Percentiles rank a stretch among this genome's conserved stretches.
phyloP scores from a whole-genome alignment of 345 rosid species.

The Isatis tinctoria region DNA sequence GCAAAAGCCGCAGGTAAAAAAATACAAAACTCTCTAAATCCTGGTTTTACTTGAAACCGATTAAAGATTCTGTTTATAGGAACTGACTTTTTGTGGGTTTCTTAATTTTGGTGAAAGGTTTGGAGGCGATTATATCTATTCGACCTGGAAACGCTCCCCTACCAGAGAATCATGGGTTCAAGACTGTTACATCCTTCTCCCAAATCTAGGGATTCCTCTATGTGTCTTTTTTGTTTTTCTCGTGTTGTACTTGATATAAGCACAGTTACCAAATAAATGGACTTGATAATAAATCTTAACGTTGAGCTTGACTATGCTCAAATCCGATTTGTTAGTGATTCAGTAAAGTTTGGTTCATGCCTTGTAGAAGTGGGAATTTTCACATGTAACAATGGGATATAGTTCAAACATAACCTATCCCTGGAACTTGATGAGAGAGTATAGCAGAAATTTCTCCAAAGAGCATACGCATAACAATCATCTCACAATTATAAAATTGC shows the following conservation, averaged over 20 bases:
- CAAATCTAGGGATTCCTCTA: slow-evolving; percentile 40
- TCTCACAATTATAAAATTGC: not conserved
- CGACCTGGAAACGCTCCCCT: slow-evolving; percentile 68
- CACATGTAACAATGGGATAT: not conserved
- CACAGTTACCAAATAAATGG: slow-evolving; percentile 6
- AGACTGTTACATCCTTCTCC: slow-evolving; percentile 51
- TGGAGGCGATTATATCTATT: slow-evolving; percentile 55
- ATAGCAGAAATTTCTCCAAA: not conserved
- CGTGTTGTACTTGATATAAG: slow-evolving; percentile 8
- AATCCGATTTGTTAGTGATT: not conserved
- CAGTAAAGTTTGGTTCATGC: slow-evolving; percentile 10
- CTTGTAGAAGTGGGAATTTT: not conserved
- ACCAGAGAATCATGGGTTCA: slow-evolving; percentile 66
- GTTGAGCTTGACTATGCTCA: slow-evolving; percentile 1
- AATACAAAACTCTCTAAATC: not conserved
- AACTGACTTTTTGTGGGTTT: not conserved
- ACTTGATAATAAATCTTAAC: not conserved
- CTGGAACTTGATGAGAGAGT: not conserved
- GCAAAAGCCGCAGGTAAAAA: slow-evolving; percentile 80
- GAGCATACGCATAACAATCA: not conserved
- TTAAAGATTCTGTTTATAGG: not conserved
- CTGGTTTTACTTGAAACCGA: slow-evolving; percentile 6
- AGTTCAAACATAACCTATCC: not conserved
- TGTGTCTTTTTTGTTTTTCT: not conserved
- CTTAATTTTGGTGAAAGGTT: slow-evolving; percentile 34